phyloP scores from a whole-genome alignment of 768 basidiomycete species.

The Russula griseocarnosa region DNA sequence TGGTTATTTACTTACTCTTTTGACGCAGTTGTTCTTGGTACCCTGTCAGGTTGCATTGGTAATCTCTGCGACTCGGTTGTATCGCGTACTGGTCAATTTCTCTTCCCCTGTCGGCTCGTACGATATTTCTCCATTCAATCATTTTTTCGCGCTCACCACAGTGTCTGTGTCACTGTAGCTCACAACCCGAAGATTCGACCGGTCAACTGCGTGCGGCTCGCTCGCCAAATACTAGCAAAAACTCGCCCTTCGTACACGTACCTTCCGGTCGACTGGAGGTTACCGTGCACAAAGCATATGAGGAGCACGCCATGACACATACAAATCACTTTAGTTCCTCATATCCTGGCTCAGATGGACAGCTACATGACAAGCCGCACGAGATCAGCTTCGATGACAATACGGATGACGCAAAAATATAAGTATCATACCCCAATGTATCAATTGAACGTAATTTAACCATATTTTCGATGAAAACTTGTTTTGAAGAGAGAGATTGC shows the following conservation, averaged over 20 bases:
- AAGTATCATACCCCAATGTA: no score
- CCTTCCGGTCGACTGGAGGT: background rate
- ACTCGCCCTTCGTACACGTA: background rate
- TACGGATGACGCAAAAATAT: no score
- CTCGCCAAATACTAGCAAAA: background rate
- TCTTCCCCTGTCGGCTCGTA: background rate
- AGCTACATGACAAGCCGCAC: no score
- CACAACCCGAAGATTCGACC: background rate
- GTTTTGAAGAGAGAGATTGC: no score
- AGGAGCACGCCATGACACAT: background rate
- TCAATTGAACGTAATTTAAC: no score
- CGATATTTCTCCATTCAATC: no score
- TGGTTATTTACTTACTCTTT: background rate
- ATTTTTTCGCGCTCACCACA: background rate
- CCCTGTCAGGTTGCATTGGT: background rate
- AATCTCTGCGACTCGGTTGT: background rate
- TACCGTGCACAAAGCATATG: background rate
- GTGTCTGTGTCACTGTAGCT: no score
- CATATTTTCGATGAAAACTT: no score
- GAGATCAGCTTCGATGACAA: no score
- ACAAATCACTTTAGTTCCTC: no score
- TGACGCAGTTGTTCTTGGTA: background rate
- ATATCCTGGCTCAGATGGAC: no score
- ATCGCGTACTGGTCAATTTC: background rate
- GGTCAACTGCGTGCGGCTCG: background rate